These are phyloP conservation scores for Cynanchum wilfordii DNA, from an alignment of 257 asterid genomes.

Conservation along the genomic window DNA sequence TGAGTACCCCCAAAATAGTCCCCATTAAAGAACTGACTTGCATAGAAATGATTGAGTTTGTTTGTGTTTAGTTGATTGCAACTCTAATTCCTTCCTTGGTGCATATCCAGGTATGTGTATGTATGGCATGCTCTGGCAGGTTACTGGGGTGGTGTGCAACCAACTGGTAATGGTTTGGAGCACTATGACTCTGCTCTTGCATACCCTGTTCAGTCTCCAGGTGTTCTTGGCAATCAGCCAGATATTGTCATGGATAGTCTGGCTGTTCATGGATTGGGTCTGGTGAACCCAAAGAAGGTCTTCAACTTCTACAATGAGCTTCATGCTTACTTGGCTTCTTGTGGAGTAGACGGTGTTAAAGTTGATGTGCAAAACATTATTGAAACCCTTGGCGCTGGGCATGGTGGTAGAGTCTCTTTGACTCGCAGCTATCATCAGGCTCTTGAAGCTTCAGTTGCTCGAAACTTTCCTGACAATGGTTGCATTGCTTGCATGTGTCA, in stretches of 20 bases:
- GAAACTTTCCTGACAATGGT: constrained; percentile 76
- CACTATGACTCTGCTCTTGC: constrained; percentile 83
- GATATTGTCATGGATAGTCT: constrained; percentile 96
- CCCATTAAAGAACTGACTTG: background rate
- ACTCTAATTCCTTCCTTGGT: background rate
- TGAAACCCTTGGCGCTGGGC: constrained; percentile 97
- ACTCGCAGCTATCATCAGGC: constrained; percentile 90
- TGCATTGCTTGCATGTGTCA: constrained; percentile 98
- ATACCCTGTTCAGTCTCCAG: constrained; percentile 89
- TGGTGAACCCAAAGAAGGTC: constrained; percentile 85
- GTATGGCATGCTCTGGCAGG: constrained; percentile 99
- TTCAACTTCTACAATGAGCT: constrained; percentile 90
- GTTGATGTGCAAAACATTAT: constrained; percentile 96
- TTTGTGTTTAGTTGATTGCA: no score
- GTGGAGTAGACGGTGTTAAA: constrained; percentile 97
- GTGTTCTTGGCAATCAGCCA: constrained; percentile 89
- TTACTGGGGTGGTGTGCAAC: constrained; percentile 98
- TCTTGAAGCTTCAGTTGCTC: constrained; percentile 80
- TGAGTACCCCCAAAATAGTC: background rate
- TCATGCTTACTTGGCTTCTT: constrained; percentile 82
- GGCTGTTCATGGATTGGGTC: constrained; percentile 86
- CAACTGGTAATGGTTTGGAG: constrained; percentile 77
- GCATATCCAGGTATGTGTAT: constrained; percentile 49
- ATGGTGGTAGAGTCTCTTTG: constrained; percentile 91
- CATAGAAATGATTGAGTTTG: no score